Conservation (phyloP, 768 basidiomycete genomes). For the Suillus decipiens region DNA sequence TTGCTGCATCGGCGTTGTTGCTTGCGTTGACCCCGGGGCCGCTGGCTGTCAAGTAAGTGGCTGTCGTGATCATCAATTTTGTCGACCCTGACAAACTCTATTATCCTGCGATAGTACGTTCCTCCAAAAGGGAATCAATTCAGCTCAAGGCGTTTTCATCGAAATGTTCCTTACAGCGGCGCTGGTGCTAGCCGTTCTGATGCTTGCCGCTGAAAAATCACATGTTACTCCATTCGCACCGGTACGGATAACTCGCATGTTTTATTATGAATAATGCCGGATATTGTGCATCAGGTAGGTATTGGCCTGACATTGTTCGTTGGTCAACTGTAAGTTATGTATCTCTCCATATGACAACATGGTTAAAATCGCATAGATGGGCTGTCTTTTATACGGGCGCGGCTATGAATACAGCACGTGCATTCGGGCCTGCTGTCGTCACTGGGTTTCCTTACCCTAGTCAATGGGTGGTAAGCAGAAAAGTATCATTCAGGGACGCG, state of each 20-base stretch:
- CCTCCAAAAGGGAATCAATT: slow-evolving; percentile 47
- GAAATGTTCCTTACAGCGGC: slow-evolving; percentile 70
- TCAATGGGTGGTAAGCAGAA: slow-evolving; percentile 64
- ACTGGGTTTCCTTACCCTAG: slow-evolving; percentile 52
- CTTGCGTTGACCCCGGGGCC: slow-evolving; percentile 55
- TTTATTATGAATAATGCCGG: background rate
- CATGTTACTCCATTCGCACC: slow-evolving; percentile 66
- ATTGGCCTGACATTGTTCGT: slow-evolving; percentile 68
- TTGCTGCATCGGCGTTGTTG: slow-evolving; percentile 59
- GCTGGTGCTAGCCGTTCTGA: slow-evolving; percentile 64
- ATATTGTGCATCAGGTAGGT: slow-evolving; percentile 48
- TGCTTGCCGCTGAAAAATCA: slow-evolving; percentile 75
- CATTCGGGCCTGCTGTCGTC: slow-evolving; percentile 71
- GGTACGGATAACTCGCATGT: slow-evolving; percentile 31
- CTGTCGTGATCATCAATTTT: background rate
- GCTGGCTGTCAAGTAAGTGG: slow-evolving; percentile 53
- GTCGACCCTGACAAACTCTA: background rate
- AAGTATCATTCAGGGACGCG: background rate
- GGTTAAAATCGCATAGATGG: slow-evolving; percentile 39
- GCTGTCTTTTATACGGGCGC: slow-evolving; percentile 66
- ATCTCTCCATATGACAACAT: background rate
- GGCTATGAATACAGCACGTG: slow-evolving; percentile 66
- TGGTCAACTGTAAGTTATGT: slow-evolving; percentile 52
- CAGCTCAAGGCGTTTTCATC: slow-evolving; percentile 64
- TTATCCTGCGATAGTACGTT: slow-evolving; percentile 41